Conservation (phyloP, 805 yeast genomes). For the Yarrowia phangngaensis region DNA sequence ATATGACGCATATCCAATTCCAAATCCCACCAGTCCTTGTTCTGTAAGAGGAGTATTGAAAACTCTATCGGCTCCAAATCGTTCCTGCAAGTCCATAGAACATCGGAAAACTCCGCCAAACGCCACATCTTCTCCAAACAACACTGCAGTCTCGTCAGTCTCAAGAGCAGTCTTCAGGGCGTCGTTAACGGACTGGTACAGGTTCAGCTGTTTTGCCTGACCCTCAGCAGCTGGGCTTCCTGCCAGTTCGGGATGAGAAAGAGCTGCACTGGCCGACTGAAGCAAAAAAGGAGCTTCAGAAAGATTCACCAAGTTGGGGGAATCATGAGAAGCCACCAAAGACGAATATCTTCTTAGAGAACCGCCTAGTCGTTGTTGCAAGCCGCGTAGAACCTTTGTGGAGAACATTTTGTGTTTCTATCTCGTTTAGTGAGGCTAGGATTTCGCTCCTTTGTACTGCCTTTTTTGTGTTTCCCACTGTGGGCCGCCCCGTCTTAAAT, state of each 20-base stretch:
- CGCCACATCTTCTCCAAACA: constrained; percentile 95
- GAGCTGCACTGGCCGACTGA: constrained; percentile 30
- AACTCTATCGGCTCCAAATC: constrained; percentile 82
- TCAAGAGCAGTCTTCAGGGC: constrained; percentile 86
- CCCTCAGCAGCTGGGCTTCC: constrained; percentile 28
- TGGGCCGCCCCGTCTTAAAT: too few relatives aligned
- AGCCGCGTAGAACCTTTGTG: too few relatives aligned
- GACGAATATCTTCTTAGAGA: constrained; percentile 10
- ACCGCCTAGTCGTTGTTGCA: too few relatives aligned
- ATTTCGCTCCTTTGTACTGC: too few relatives aligned
- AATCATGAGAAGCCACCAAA: constrained; percentile 3
- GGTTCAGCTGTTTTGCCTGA: constrained; percentile 36
- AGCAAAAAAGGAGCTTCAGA: constrained; percentile 36
- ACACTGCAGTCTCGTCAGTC: constrained; percentile 80
- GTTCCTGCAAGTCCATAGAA: constrained; percentile 82
- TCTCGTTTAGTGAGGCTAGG: too few relatives aligned
- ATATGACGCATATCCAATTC: constrained; percentile 83
- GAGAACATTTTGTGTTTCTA: too few relatives aligned
- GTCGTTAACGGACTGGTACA: constrained; percentile 71
- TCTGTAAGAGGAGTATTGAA: constrained; percentile 92
- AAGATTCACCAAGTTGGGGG: constrained; percentile 32
- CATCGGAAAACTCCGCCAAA: constrained; percentile 95
- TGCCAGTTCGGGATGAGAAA: constrained; percentile 32
- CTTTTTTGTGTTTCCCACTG: too few relatives aligned
- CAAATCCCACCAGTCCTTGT: constrained; percentile 88